A percentile compares a stretch with the other conserved stretches of the same genome.
These are phyloP conservation scores for Acanthamoeba rhysodes DNA, from an alignment of 208 protist genomes.

Conservation along the genomic window DNA sequence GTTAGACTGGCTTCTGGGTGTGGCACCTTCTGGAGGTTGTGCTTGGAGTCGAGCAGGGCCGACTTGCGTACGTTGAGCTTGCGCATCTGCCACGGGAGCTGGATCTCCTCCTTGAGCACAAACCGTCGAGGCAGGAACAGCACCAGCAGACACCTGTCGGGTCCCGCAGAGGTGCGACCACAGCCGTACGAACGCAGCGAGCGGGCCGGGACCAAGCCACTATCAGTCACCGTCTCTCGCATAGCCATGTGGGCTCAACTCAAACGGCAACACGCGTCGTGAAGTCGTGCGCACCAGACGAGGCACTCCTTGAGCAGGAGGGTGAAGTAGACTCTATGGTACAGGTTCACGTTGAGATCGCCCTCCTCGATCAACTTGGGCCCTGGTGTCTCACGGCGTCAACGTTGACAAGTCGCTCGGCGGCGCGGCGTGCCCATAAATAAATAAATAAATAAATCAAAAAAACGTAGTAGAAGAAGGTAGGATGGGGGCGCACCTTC, in stretches of 20 bases:
- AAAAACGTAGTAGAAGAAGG: neutral
- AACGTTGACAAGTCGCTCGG: no score
- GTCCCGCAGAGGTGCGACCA: neutral
- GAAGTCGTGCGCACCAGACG: neutral
- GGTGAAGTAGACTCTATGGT: conserved; percentile 32
- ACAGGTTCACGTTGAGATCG: conserved; percentile 48
- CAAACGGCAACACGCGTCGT: no score
- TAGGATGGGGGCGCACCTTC: neutral
- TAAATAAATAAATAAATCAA: neutral
- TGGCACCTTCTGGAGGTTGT: conserved; percentile 30
- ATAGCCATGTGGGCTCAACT: neutral
- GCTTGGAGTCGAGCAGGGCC: conserved; percentile 23
- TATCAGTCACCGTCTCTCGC: neutral
- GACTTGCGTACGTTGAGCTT: conserved; percentile 48
- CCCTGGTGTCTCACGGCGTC: neutral
- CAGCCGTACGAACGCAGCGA: neutral
- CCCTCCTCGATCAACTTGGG: neutral
- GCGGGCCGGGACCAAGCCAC: neutral
- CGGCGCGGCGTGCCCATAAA: no score
- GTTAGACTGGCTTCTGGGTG: no score
- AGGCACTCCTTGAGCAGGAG: conserved; percentile 9
- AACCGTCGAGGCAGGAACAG: conserved; percentile 25
- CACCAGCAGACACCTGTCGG: conserved; percentile 14
- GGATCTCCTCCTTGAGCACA: neutral
- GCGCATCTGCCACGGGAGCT: conserved; percentile 18